Evolutionary conservation across 257 asterid species (phyloP).

Genomic region (Verbena officinalis): DNA sequence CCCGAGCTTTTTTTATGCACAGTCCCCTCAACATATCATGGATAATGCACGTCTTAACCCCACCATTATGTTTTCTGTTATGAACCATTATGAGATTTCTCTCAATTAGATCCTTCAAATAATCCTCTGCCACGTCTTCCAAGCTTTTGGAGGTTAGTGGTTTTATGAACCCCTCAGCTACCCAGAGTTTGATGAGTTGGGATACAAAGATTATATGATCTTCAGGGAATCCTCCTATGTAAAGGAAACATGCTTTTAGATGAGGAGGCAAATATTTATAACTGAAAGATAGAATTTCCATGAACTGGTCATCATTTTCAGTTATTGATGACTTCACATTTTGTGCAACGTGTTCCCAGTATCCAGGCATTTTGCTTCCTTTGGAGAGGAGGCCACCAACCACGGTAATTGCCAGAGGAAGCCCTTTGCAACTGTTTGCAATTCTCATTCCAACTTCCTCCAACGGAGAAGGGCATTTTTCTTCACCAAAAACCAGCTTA

Average conservation of each 20-base stretch:
- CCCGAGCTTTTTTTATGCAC: background rate
- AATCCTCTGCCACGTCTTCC: background rate
- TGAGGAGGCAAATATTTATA: constrained; percentile 26
- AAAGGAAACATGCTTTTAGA: constrained; percentile 2
- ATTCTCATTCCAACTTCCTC: background rate
- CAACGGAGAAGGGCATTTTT: background rate
- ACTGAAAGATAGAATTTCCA: constrained; percentile 6
- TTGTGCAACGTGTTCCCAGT: constrained; percentile 20
- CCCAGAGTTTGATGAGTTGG: background rate
- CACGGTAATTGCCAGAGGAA: constrained; percentile 25
- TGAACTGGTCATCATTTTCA: background rate
- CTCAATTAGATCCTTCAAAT: background rate
- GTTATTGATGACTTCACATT: constrained; percentile 12
- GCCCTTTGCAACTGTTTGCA: constrained; percentile 20
- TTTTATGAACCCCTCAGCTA: background rate
- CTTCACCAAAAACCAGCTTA: background rate
- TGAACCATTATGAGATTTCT: background rate
- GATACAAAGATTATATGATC: background rate
- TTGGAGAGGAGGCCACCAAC: constrained; percentile 19
- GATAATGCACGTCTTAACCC: background rate
- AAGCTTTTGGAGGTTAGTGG: background rate
- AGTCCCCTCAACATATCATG: background rate
- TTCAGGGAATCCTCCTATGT: background rate
- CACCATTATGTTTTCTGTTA: background rate
- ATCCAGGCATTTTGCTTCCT: background rate